phyloP scores from a whole-genome alignment of 192 early-diverging fungal species.

The Martensiomyces pterosporus region DNA sequence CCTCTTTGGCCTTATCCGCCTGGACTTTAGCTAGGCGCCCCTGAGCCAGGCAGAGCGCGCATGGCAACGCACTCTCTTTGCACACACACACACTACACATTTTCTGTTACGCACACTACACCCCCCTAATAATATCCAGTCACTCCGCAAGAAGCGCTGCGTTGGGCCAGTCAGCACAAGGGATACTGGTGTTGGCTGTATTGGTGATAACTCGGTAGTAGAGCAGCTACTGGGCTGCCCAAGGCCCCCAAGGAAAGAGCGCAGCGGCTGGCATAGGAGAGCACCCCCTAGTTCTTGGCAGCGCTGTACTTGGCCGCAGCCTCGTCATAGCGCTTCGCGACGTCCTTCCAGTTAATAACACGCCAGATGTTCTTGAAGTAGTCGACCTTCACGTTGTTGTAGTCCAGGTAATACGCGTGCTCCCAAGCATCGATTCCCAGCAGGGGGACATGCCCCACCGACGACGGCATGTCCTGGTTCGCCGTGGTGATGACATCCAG shows the following conservation, averaged over 20 bases:
- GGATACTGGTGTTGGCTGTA: too few species aligned
- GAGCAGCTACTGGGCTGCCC: too few species aligned
- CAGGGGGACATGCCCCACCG: conserved; percentile 68
- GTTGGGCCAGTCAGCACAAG: too few species aligned
- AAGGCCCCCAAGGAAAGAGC: too few species aligned
- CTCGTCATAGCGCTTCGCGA: conserved; percentile 76
- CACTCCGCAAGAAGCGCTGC: too few species aligned
- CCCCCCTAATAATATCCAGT: too few species aligned
- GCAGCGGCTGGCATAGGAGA: too few species aligned
- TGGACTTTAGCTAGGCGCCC: conserved; percentile 53
- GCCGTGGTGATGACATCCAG: conserved; percentile 83
- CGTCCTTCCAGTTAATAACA: conserved; percentile 97
- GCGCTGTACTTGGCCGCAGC: conserved; percentile 32
- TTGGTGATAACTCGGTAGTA: too few species aligned
- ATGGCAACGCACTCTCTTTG: too few species aligned
- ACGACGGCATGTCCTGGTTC: conserved; percentile 75
- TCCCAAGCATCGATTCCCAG: conserved; percentile 95
- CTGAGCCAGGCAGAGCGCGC: too few species aligned
- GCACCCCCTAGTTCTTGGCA: not conserved
- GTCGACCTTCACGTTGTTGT: conserved; percentile 96
- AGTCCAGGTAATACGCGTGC: conserved; percentile 96
- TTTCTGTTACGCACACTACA: too few species aligned
- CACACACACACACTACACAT: too few species aligned
- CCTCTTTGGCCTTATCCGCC: conserved; percentile 57
- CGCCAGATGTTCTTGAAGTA: conserved; percentile 94